These are phyloP conservation scores for Amniculicola lignicola DNA, from an alignment of 495 filamentous ascomycete genomes.

Conservation along the genomic window DNA sequence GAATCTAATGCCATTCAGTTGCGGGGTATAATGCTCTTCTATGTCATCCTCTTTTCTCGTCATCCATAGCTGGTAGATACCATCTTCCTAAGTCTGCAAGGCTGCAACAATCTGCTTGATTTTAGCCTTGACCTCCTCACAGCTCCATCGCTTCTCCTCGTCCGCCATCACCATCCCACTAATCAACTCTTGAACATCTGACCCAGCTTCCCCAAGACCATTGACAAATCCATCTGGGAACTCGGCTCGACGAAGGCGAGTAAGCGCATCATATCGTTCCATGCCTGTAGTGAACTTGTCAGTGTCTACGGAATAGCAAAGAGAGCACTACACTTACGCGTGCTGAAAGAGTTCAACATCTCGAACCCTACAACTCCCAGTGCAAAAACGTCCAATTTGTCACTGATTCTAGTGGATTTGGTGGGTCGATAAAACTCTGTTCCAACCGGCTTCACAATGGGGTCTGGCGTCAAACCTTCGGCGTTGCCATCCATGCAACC, in stretches of 20 bases:
- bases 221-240: slow-evolving; percentile 22
- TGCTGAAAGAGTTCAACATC: slow-evolving; percentile 39
- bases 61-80: too few relatives aligned
- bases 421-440: slow-evolving; percentile 43
- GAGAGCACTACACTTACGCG: too few relatives aligned
- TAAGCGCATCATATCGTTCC: slow-evolving; percentile 24
- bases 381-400: slow-evolving; percentile 45
- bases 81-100: too few relatives aligned
- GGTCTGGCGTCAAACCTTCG: too few relatives aligned
- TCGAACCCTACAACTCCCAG: slow-evolving; percentile 46
- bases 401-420: slow-evolving; percentile 1
- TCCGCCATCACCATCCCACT: slow-evolving; percentile 15
- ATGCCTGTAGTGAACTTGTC: too few relatives aligned
- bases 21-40: too few relatives aligned
- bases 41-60: too few relatives aligned
- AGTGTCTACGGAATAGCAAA: too few relatives aligned
- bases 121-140: slow-evolving; percentile 18
- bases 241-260: neutral
- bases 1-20: too few relatives aligned
- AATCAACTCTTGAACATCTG: slow-evolving; percentile 7
- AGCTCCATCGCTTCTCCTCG: slow-evolving; percentile 15
- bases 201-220: slow-evolving; percentile 3
- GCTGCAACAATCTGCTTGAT: slow-evolving; percentile 6
- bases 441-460: slow-evolving; percentile 34
- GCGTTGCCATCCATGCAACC: too few relatives aligned